These are phyloP conservation scores for Tylopilus rubrobrunneus DNA, from an alignment of 768 basidiomycete genomes.

Conservation along the genomic window DNA sequence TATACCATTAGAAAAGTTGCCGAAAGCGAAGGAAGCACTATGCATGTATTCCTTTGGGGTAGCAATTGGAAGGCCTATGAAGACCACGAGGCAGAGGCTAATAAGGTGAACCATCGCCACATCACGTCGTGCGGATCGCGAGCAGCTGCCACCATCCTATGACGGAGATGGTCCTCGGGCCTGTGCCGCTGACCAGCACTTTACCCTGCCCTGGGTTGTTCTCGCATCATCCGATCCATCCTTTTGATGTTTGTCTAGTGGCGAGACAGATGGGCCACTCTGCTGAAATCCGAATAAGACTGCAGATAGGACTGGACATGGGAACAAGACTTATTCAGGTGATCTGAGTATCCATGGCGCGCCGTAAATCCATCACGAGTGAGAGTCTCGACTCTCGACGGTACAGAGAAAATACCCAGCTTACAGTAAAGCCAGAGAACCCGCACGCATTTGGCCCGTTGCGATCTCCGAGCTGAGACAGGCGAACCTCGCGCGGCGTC, in stretches of 20 bases:
- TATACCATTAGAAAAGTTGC: no score
- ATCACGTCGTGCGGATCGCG: no score
- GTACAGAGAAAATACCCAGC: neutral
- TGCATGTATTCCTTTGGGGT: no score
- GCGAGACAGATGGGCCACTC: neutral
- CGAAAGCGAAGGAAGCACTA: no score
- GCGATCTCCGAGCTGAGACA: neutral
- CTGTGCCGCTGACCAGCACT: no score
- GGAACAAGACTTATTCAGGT: conserved; percentile 11
- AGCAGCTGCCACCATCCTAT: no score
- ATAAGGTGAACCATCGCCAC: no score
- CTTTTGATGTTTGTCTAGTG: conserved; percentile 1
- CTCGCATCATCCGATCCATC: conserved; percentile 4
- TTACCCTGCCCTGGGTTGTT: conserved; percentile 17
- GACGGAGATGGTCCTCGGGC: no score
- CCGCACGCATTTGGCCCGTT: conserved; percentile 6
- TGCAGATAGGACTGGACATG: conserved; percentile 4
- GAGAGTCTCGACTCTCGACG: conserved; percentile 1
- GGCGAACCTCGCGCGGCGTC: conserved; percentile 5
- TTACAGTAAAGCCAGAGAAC: conserved; percentile 11
- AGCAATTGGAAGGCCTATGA: no score
- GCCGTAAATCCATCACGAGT: conserved; percentile 11
- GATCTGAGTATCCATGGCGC: conserved; percentile 4
- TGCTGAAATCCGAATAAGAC: neutral
- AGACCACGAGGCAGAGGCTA: no score